Evolutionary conservation across 2,329 filamentous ascomycete genomes (phyloP), one percentile per base, ranked within the genome.

Genomic region (Byssoonygena ceratinophila): DNA sequence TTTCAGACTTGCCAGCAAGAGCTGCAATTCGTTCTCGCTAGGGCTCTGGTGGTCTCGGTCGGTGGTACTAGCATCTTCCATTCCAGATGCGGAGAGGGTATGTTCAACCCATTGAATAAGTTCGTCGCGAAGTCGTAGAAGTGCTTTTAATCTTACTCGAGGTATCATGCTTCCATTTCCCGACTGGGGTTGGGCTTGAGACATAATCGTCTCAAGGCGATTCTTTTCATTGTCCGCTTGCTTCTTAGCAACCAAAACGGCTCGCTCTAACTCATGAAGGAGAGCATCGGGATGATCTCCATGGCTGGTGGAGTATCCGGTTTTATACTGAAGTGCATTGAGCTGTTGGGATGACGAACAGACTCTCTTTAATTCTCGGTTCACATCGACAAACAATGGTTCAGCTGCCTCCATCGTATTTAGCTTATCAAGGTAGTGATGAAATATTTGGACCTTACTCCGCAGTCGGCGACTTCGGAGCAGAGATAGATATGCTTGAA

Each of bases 21-120:
- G 59, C 16, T 60, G 59, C 4, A 23, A 22, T 12, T 31, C 32
- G 18, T 32, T 60, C 48, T 65, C 64, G 41, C 66, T 60, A n/a
- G 46, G 32, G 11, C 25, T 40, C 11, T 50, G 31, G 8, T 4
- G 61, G 50, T 9, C 40, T 18, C 65, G 61, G 22, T 63, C 59
- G 1, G 63, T 52, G 25, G 59, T 53, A 23, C 53, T 60, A 32
- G 63, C 63, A 22, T 68, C 66, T 4, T 59, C 59, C 46, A 62
- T 61, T 4, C 59, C 62, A 41, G 63, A 62, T 14, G 57, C 71
- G 16, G 70, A 65, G 43, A 78, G 58, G 40, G 75, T 74, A 37
- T 69, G 67, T 58, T 78, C 74, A 5, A 77, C 68, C 75, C 75
- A 78, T 41, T 70, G 65, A 4, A 76, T 68, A 40, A 78, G 63